Conservation (phyloP, 352 stramenopile genomes). For the Globisporangium apiculatum region DNA sequence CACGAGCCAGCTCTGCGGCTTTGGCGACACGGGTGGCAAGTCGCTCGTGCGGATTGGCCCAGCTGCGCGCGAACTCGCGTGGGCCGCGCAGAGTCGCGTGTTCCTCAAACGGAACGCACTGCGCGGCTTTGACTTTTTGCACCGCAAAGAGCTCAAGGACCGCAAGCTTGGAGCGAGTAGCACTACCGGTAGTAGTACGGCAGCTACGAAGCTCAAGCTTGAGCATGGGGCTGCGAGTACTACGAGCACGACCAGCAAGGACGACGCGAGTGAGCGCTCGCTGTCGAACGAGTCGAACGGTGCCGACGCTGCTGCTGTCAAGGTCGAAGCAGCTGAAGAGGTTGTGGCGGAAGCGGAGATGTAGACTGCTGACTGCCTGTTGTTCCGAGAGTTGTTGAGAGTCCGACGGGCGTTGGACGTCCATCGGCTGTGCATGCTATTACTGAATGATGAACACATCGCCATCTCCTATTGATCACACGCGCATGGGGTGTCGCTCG, state of each 20-base stretch:
- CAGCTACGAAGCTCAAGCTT: conserved; percentile 10
- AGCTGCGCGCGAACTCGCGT: conserved; percentile 46
- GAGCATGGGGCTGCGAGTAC: conserved; percentile 2
- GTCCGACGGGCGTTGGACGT: too few relatives aligned
- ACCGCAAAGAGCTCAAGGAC: conserved; percentile 55
- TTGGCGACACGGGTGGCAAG: conserved; percentile 46
- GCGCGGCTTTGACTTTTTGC: conserved; percentile 65
- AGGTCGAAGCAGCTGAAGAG: background rate
- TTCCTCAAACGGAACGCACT: conserved; percentile 60
- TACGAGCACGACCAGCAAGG: background rate
- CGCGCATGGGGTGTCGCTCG: too few relatives aligned
- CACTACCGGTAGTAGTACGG: too few relatives aligned
- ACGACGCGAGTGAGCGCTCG: too few relatives aligned
- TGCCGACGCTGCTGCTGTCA: background rate
- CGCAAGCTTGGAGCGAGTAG: conserved; percentile 8
- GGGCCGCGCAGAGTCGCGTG: conserved; percentile 37
- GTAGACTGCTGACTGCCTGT: too few relatives aligned
- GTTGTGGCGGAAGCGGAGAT: too few relatives aligned
- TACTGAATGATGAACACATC: too few relatives aligned
- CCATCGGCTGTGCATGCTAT: too few relatives aligned
- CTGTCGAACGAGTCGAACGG: background rate
- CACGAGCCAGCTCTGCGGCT: conserved; percentile 45
- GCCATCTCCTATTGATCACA: too few relatives aligned
- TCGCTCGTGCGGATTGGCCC: conserved; percentile 55
- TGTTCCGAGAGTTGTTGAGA: too few relatives aligned